Evolutionary conservation across 768 basidiomycete species (phyloP).

Genomic region (Wakefieldia striispora): DNA sequence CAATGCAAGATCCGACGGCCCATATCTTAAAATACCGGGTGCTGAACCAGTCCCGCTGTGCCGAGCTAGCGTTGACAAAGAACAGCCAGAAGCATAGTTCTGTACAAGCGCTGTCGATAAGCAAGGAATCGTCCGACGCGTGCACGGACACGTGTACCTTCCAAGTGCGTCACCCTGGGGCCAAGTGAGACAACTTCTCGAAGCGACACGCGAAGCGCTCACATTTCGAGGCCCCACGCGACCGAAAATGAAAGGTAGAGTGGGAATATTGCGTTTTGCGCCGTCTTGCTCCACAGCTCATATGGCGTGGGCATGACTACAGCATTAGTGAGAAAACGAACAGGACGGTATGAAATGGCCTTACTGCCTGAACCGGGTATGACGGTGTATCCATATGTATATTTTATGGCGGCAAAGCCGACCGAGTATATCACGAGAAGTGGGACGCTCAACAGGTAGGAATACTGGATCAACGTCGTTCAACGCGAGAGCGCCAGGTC

Average conservation of each 20-base stretch:
- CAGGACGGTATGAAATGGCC: not conserved
- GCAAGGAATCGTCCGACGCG: not conserved
- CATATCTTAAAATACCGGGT: constrained; percentile 74
- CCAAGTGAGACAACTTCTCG: not conserved
- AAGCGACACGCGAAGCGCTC: constrained; percentile 22
- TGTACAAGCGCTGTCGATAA: constrained; percentile 24
- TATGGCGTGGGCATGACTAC: constrained; percentile 68
- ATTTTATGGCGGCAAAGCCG: constrained; percentile 73
- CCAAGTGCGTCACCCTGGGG: constrained; percentile 70
- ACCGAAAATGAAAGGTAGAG: constrained; percentile 61
- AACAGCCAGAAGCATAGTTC: constrained; percentile 90
- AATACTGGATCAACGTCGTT: constrained; percentile 49
- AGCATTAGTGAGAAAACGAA: not conserved
- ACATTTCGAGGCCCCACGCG: constrained; percentile 78
- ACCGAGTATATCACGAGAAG: constrained; percentile 54
- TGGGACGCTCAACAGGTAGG: constrained; percentile 65
- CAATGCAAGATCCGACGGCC: constrained; percentile 60
- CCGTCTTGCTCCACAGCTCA: constrained; percentile 47
- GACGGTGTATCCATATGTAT: constrained; percentile 57
- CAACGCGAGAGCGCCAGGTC: too few relatives aligned
- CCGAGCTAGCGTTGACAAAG: constrained; percentile 62
- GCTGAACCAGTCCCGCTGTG: constrained; percentile 73
- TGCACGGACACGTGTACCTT: constrained; percentile 45
- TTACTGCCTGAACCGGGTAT: constrained; percentile 46
- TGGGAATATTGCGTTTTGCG: constrained; percentile 57